phyloP scores from a whole-genome alignment of 1,284 basidiomycete genomes.

The Papiliotrema nemorosa region DNA sequence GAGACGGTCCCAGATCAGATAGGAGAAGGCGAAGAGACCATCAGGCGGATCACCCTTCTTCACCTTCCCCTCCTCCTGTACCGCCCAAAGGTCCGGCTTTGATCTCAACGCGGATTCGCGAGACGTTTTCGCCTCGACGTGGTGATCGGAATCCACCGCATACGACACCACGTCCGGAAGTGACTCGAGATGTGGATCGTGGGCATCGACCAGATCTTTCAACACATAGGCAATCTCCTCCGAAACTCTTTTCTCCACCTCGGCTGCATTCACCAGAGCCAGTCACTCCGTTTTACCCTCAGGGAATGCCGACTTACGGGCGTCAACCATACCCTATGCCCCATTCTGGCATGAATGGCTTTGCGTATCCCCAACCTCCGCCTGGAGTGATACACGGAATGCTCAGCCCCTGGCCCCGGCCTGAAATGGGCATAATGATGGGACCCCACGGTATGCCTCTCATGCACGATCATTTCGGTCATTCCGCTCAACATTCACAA shows the following conservation, averaged over 20 bases:
- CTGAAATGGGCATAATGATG: background rate
- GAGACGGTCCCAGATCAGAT: slow-evolving; percentile 10
- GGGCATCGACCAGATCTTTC: too few relatives aligned
- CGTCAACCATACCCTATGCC: background rate
- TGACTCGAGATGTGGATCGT: background rate
- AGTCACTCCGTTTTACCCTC: background rate
- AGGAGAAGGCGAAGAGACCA: background rate
- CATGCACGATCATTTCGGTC: background rate
- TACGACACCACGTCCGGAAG: background rate
- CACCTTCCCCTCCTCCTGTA: slow-evolving; percentile 12
- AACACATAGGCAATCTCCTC: too few relatives aligned
- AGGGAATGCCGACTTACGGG: background rate
- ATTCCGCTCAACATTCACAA: too few relatives aligned
- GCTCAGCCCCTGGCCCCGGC: background rate
- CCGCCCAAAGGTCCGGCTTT: slow-evolving; percentile 15
- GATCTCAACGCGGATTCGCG: background rate
- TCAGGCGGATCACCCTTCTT: background rate
- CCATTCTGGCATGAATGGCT: background rate
- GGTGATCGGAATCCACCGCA: too few relatives aligned
- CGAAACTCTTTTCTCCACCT: too few relatives aligned
- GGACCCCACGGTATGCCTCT: background rate
- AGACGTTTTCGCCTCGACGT: background rate
- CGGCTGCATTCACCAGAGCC: too few relatives aligned
- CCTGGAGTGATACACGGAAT: background rate
- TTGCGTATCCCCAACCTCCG: background rate